A percentile compares a stretch with the other conserved stretches of the same genome.
These are phyloP conservation scores for Bjerkandera adusta DNA, from an alignment of 1,284 basidiomycete species.

Conservation along the genomic window DNA sequence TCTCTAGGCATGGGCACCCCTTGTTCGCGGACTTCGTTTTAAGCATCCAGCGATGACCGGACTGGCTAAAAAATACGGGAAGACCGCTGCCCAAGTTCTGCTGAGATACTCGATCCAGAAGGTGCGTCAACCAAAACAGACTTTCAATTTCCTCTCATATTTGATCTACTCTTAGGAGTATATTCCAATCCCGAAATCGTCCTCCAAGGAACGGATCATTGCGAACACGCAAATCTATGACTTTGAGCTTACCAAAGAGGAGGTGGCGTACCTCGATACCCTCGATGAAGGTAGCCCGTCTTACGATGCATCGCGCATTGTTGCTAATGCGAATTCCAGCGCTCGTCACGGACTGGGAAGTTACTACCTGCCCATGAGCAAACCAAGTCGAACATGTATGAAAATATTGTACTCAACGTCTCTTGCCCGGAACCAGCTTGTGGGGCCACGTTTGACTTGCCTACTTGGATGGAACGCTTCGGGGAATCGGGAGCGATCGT, in stretches of 20 bases:
- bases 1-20: slow-evolving; percentile 50
- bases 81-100: slow-evolving; percentile 66
- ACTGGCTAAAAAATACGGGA: slow-evolving; percentile 52
- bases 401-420: too few species aligned
- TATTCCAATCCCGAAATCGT: slow-evolving; percentile 61
- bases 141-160: not conserved
- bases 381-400: too few species aligned
- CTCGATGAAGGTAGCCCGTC: slow-evolving; percentile 52
- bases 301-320: not conserved
- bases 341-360: slow-evolving; percentile 53
- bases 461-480: too few species aligned
- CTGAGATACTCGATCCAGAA: slow-evolving; percentile 79
- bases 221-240: slow-evolving; percentile 59
- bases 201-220: slow-evolving; percentile 49
- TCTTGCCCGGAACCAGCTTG: too few species aligned
- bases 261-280: slow-evolving; percentile 47
- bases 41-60: slow-evolving; percentile 42
- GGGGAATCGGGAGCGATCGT: too few species aligned
- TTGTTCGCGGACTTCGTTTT: slow-evolving; percentile 51
- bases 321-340: slow-evolving; percentile 28
- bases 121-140: slow-evolving; percentile 34
- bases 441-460: too few species aligned
- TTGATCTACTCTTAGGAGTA: slow-evolving; percentile 43
- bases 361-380: slow-evolving; percentile 35
- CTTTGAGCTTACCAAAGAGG: slow-evolving; percentile 51